These are phyloP conservation scores for Entomortierella chlamydospora DNA, from an alignment of 192 early-diverging fungal species.

Conservation along the genomic window DNA sequence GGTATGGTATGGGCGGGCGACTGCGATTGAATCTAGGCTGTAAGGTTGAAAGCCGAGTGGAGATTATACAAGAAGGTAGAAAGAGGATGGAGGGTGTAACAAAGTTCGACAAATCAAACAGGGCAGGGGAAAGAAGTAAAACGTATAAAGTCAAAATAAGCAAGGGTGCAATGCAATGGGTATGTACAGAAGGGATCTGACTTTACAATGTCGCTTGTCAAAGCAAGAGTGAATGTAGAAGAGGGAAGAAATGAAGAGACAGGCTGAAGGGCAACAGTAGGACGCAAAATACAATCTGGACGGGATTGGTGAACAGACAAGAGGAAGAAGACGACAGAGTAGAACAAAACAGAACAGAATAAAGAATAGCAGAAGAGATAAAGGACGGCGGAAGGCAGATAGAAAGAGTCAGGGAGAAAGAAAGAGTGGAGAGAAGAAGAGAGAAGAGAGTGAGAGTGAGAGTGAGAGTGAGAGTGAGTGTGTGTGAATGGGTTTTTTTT, in stretches of 20 bases:
- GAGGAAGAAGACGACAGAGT: neutral
- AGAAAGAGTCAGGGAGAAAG: neutral
- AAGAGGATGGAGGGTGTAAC: neutral
- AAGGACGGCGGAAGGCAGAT: neutral
- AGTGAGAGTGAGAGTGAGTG: neutral
- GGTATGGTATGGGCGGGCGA: neutral
- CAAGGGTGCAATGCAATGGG: no score
- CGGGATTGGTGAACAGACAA: neutral
- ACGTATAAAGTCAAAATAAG: no score
- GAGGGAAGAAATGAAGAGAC: no score
- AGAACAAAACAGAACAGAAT: neutral
- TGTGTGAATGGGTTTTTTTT: neutral
- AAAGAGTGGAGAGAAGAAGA: neutral
- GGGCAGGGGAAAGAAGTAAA: no score
- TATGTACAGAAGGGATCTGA: no score
- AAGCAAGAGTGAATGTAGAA: no score
- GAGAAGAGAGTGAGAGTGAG: neutral
- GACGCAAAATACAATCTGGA: neutral
- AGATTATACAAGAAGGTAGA: neutral
- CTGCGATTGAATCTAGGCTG: conserved; percentile 1
- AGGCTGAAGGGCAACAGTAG: no score
- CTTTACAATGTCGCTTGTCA: no score
- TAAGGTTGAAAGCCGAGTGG: neutral
- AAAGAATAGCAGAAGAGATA: neutral
- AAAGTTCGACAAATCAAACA: no score